A percentile compares a stretch with the other conserved stretches of the same genome.
Conservation (phyloP, 179 eudicot species). For the Gypsophila paniculata region DNA sequence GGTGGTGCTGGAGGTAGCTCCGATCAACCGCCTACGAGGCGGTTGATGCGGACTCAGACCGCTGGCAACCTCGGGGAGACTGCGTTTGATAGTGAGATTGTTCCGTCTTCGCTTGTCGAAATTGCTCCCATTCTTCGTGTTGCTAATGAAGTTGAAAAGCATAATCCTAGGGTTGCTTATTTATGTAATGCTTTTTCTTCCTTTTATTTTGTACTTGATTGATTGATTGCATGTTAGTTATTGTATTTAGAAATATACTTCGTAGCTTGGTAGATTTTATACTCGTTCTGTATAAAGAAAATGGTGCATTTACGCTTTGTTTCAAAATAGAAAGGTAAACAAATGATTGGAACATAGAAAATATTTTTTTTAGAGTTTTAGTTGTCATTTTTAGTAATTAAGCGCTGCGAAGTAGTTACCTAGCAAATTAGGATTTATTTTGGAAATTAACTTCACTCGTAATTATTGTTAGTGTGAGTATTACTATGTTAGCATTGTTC, state of each 20-base stretch:
- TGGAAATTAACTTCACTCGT: background rate
- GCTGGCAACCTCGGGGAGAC: slow-evolving; percentile 87
- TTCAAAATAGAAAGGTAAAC: too few species aligned
- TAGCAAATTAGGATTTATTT: background rate
- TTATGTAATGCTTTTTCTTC: slow-evolving; percentile 52
- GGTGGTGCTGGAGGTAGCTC: slow-evolving; percentile 42
- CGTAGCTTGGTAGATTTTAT: background rate
- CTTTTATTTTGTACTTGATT: background rate
- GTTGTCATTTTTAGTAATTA: background rate
- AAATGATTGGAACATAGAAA: too few species aligned
- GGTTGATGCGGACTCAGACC: slow-evolving; percentile 88
- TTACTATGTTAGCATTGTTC: too few species aligned
- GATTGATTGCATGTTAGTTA: background rate
- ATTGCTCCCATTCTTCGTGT: slow-evolving; percentile 99
- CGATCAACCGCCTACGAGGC: slow-evolving; percentile 73
- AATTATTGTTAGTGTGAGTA: background rate
- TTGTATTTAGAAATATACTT: background rate
- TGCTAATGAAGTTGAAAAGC: slow-evolving; percentile 94
- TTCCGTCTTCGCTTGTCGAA: slow-evolving; percentile 91
- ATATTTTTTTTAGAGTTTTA: too few species aligned
- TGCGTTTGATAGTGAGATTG: slow-evolving; percentile 92
- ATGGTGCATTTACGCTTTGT: too few species aligned
- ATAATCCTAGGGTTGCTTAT: slow-evolving; percentile 93
- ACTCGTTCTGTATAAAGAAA: too few species aligned
- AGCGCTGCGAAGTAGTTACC: background rate